Evolutionary conservation across 257 asterid genomes (phyloP).

Genomic region (Solanum raphanifolium): DNA sequence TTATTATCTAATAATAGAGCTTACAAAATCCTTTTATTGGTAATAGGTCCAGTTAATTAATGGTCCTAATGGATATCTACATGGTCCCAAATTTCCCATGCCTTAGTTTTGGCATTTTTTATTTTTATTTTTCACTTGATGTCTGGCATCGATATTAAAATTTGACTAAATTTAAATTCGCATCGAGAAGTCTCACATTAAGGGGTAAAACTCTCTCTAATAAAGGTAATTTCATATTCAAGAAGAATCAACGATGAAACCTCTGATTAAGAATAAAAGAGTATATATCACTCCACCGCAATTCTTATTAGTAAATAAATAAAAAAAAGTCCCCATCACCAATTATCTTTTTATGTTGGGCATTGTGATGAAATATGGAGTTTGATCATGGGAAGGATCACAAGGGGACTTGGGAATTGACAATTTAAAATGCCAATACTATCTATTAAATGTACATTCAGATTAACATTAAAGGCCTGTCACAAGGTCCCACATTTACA

Average conservation of each 20-base stretch:
- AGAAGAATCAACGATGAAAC: fast-evolving
- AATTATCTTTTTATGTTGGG: background rate
- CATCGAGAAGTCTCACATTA: too few species aligned
- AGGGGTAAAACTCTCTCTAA: too few species aligned
- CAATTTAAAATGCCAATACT: background rate
- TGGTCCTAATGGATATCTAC: background rate
- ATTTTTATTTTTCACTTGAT: background rate
- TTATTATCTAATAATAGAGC: background rate
- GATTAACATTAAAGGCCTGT: background rate
- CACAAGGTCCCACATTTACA: background rate
- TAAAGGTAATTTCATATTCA: too few species aligned
- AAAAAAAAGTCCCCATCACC: background rate
- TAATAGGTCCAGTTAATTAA: background rate
- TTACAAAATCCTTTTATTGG: background rate
- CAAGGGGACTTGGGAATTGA: background rate
- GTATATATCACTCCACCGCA: too few species aligned
- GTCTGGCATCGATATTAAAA: too few species aligned
- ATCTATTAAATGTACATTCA: background rate
- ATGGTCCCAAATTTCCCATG: background rate
- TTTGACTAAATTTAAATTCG: fast-evolving
- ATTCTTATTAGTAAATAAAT: too few species aligned
- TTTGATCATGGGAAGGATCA: background rate
- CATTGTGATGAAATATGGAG: background rate
- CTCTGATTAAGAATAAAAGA: too few species aligned
- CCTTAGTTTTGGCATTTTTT: background rate